Conservation (phyloP, 179 eudicot species). For the Vitellaria paradoxa region DNA sequence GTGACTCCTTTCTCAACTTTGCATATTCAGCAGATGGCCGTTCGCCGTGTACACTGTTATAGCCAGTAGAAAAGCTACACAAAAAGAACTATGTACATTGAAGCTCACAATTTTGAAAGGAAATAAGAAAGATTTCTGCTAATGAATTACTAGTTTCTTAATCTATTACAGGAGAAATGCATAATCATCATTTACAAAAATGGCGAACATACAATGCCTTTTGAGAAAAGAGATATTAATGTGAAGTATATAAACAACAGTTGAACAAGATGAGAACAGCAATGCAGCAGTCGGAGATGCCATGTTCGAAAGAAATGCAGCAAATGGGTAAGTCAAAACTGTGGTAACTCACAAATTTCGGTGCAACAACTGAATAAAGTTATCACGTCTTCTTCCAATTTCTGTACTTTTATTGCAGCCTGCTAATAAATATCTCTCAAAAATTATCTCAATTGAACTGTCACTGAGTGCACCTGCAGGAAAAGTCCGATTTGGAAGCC, state of each 20-base stretch:
- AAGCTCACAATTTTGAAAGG: background rate
- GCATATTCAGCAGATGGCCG: constrained; percentile 94
- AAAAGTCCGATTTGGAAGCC: background rate
- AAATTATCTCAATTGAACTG: constrained; percentile 14
- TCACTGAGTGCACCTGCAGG: constrained; percentile 23
- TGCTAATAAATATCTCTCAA: background rate
- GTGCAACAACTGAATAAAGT: background rate
- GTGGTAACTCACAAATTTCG: constrained; percentile 12
- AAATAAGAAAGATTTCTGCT: background rate
- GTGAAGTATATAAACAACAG: background rate
- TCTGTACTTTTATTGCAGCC: constrained; percentile 12
- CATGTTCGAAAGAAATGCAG: background rate
- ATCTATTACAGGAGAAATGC: constrained; percentile 1
- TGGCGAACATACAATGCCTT: background rate
- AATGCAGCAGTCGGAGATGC: background rate
- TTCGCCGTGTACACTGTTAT: constrained; percentile 90
- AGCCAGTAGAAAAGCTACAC: constrained; percentile 67
- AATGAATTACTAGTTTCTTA: background rate
- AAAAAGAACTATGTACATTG: constrained; percentile 12
- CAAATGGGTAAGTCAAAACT: background rate
- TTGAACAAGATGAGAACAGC: background rate
- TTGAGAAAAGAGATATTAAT: background rate
- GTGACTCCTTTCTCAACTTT: constrained; percentile 77
- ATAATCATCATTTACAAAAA: background rate
- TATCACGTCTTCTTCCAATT: constrained; percentile 10